Conservation (phyloP, 139 green algal genomes). For the Asterochloris sp. region DNA sequence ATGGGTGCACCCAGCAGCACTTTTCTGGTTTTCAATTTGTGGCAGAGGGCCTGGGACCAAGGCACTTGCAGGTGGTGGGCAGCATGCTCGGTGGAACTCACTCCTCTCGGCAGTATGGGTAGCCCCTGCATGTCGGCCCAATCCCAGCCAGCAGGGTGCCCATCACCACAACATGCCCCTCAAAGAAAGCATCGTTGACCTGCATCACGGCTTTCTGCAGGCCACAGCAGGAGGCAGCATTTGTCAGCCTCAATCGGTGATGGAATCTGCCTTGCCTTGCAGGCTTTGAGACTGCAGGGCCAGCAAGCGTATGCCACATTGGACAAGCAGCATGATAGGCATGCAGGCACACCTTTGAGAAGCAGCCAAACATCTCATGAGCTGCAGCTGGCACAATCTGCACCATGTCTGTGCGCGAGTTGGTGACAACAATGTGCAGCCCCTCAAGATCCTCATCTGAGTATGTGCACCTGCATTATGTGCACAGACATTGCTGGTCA, state of each 20-base stretch:
- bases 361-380: slow-evolving; percentile 26
- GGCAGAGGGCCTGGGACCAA: background rate
- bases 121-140: slow-evolving; percentile 20
- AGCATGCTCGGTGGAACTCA: background rate
- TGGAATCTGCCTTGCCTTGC: background rate
- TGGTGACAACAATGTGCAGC: slow-evolving; percentile 22
- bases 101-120: slow-evolving; percentile 3
- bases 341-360: slow-evolving; percentile 5
- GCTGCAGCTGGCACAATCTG: slow-evolving; percentile 17
- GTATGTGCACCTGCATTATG: slow-evolving; percentile 15
- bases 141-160: slow-evolving; percentile 20
- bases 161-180: slow-evolving; percentile 9
- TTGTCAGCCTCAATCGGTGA: background rate
- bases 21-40: background rate
- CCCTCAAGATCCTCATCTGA: slow-evolving; percentile 15
- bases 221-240: background rate
- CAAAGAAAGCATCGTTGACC: slow-evolving; percentile 13
- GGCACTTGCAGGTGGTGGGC: background rate
- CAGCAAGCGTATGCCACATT: background rate
- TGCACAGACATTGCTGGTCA: no score
- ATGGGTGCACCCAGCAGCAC: background rate
- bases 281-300: background rate
- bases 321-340: background rate
- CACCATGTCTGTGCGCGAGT: background rate
- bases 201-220: slow-evolving; percentile 19